A percentile compares a stretch with the other conserved stretches of the same genome.
Evolutionary conservation across 1,139 yeast species (phyloP).

Genomic region (Taiozyma sp.): DNA sequence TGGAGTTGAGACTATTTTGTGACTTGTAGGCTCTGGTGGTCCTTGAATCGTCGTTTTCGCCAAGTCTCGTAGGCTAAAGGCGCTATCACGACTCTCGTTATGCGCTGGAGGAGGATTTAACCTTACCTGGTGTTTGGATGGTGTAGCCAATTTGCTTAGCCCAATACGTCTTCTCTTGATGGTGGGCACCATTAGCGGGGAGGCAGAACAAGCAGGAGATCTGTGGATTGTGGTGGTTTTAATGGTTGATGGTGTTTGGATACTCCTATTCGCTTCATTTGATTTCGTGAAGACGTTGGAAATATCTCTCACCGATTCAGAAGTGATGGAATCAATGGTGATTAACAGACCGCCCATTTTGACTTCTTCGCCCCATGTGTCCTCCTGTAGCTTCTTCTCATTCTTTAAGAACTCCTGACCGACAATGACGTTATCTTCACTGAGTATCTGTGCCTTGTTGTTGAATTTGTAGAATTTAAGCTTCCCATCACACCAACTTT

Average conservation of each 20-base stretch:
- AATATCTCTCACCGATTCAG: conserved; percentile 13
- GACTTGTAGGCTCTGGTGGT: neutral
- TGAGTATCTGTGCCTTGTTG: conserved; percentile 40
- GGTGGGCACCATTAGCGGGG: neutral
- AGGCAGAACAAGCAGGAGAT: neutral
- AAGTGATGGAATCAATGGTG: conserved; percentile 14
- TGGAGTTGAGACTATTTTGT: neutral
- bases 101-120: neutral
- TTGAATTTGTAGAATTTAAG: conserved; percentile 45
- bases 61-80: no score
- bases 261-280: neutral
- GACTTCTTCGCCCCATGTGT: conserved; percentile 19
- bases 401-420: conserved; percentile 31
- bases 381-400: conserved; percentile 12
- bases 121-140: conserved; percentile 7
- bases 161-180: conserved; percentile 11
- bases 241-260: neutral
- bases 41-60: neutral
- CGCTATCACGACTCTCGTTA: neutral
- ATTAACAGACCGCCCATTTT: conserved; percentile 22
- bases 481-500: conserved; percentile 53
- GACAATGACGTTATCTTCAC: conserved; percentile 34
- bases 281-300: conserved; percentile 9
- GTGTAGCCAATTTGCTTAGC: conserved; percentile 12
- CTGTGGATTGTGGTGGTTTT: neutral